Evolutionary conservation across 1,139 yeast species (phyloP).

Genomic region (Candida sp.): DNA sequence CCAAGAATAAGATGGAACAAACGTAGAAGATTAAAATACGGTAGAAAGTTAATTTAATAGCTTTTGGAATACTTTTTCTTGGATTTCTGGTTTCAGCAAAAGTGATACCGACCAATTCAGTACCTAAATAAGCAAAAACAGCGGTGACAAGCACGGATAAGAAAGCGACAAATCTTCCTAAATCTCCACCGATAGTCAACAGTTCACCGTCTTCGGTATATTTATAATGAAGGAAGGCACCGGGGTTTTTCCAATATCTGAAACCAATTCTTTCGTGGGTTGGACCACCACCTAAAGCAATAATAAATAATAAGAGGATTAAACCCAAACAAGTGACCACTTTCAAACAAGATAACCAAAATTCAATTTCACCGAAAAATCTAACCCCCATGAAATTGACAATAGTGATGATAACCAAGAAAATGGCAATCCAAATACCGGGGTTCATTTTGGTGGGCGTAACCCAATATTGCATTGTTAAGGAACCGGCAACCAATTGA

Average conservation of each 20-base stretch:
- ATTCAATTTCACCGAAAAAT: conserved; percentile 66
- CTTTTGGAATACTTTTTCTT: conserved; percentile 71
- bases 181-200: conserved; percentile 17
- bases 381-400: conserved; percentile 64
- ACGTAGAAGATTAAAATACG: conserved; percentile 73
- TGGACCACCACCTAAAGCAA: conserved; percentile 61
- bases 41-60: conserved; percentile 71
- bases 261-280: conserved; percentile 61
- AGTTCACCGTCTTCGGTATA: conserved; percentile 20
- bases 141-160: conserved; percentile 67
- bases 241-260: conserved; percentile 64
- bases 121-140: conserved; percentile 74
- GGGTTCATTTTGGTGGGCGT: conserved; percentile 43
- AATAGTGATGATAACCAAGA: conserved; percentile 39
- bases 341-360: conserved; percentile 60
- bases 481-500: conserved; percentile 56
- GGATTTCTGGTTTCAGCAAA: conserved; percentile 80
- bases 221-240: conserved; percentile 52
- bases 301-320: conserved; percentile 44
- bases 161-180: conserved; percentile 57
- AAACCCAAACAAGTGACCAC: conserved; percentile 56
- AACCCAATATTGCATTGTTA: conserved; percentile 64
- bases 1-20: conserved; percentile 61
- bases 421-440: conserved; percentile 58
- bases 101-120: conserved; percentile 67